Conservation (phyloP, 345 rosid genomes). For the Eucalyptus caleyi region DNA sequence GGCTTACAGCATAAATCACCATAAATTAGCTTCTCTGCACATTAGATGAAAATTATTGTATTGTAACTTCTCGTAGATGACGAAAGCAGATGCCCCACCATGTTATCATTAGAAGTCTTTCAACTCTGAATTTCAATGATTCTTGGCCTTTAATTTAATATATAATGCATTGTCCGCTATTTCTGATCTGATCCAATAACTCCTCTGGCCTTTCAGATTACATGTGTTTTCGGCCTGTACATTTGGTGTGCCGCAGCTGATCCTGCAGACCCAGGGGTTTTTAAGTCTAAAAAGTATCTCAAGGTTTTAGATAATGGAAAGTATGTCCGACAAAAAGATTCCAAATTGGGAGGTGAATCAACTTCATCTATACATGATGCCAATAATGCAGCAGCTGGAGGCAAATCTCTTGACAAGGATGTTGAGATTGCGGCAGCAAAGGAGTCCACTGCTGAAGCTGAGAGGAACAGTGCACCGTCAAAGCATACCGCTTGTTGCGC, state of each 20-base stretch:
- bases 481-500: constrained; percentile 21
- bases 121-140: not conserved
- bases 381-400: constrained; percentile 29
- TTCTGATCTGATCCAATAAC: not conserved
- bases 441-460: constrained; percentile 9
- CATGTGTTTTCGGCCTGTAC: constrained; percentile 62
- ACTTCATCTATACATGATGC: constrained; percentile 35
- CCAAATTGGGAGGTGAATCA: constrained; percentile 61
- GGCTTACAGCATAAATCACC: not conserved
- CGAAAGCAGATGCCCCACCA: not conserved
- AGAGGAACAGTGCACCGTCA: constrained; percentile 19
- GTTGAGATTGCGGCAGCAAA: constrained; percentile 13
- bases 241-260: constrained; percentile 90
- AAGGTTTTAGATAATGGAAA: constrained; percentile 43
- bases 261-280: constrained; percentile 81
- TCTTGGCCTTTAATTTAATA: not conserved
- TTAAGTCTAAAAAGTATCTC: constrained; percentile 70
- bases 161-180: not conserved
- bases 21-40: not conserved
- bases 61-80: not conserved
- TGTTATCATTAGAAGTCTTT: not conserved
- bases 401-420: constrained; percentile 36
- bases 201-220: constrained; percentile 29
- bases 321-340: constrained; percentile 20
- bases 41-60: not conserved